A percentile compares a stretch with the other conserved stretches of the same genome.
These are phyloP conservation scores for Xylaria flabelliformis DNA, from an alignment of 495 filamentous ascomycete genomes.

Conservation along the genomic window DNA sequence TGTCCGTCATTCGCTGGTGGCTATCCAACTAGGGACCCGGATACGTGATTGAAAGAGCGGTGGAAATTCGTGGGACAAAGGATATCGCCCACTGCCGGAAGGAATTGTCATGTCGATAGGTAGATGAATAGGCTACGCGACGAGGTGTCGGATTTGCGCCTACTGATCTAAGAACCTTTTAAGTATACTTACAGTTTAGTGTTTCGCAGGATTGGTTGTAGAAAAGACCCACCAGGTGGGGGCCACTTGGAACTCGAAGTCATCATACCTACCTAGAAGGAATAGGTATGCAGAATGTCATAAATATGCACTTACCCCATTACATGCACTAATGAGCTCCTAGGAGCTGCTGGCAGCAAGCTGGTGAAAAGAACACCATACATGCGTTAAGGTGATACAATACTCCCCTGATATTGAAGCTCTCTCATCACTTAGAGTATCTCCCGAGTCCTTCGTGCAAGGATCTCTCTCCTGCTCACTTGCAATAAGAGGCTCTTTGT, in stretches of 20 bases:
- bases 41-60: neutral
- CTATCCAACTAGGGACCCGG: neutral
- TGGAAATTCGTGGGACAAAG: constrained; percentile 4
- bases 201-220: constrained; percentile 13
- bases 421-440: neutral
- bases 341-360: neutral
- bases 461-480: neutral
- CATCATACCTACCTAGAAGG: too few relatives aligned
- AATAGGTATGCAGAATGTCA: neutral
- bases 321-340: neutral
- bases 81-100: constrained; percentile 10
- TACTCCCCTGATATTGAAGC: neutral
- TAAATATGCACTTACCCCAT: neutral
- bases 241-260: neutral
- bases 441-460: neutral
- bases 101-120: constrained; percentile 9
- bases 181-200: constrained; percentile 5
- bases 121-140: neutral
- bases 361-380: constrained; percentile 9
- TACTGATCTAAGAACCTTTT: neutral
- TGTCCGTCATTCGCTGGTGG: neutral
- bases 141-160: neutral
- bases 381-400: neutral
- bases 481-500: neutral
- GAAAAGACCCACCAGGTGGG: neutral